Base-by-base conservation (phyloP, 1,284 basidiomycete species). In the Thelephora terrestris region DNA sequence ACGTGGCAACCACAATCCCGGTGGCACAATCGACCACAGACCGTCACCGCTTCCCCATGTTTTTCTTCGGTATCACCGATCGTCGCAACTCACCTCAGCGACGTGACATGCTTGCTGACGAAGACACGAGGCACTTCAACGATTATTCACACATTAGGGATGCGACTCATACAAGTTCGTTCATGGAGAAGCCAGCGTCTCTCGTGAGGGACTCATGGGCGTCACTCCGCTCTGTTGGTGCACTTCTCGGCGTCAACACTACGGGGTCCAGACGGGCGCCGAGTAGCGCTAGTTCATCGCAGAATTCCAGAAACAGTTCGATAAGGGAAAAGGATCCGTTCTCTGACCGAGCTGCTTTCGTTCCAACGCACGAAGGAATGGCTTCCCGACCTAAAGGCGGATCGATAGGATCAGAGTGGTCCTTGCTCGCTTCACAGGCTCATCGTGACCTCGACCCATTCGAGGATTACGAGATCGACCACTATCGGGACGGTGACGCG, bases 41-140 rank as follows among this genome's bases (percentile, higher is more conserved):
- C n/a, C 49, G 46, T 25, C 16, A 49, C 21, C 53, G 52, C 18
- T 63, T 18, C 42, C 55, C 38, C 47, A 40, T 34, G 39, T 66
- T 14, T 56, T 61, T 35, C 43, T 64, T 49, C 43, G 27, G 18
- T 61, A 32, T 32, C 14, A 14, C 14, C 29, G 29, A 12, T 3
- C 48, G 43, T 25, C 39, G 39, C 10, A 25, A 21, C 16, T 16
- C 39, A 50, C 45, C 46, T 47, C 44, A 20, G 21, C 66, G 82
- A 32, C 69, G 73, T 25, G 84, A 88, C 58, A 87, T 88, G 76
- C 72, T 88, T 32, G 84, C 78, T 2, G 84, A 88, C 51, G 85
- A 88, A 62, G 85, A 88, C 57, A 70, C 73, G 2, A 67, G 71
- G 12, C 71, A 76, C 18, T 78, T 81, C 49, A 69, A 55, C 23